Base-by-base conservation (phyloP, 192 early-diverging fungal genomes). In the Podila horticola region DNA sequence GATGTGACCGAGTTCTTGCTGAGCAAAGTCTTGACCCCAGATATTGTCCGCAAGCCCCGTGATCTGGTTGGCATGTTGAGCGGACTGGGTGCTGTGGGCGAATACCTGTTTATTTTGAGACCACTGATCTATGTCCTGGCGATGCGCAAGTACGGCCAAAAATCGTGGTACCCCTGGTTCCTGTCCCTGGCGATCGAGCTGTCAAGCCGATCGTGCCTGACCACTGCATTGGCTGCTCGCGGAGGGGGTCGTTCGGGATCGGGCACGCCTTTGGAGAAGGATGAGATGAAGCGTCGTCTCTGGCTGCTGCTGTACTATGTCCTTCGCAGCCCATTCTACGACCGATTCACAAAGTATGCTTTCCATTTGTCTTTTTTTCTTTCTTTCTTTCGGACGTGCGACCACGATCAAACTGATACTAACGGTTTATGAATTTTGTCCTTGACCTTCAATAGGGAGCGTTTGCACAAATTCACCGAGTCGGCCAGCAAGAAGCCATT, bases 71-170 rank as follows among this genome's bases (percentile, higher is more conserved):
- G 87, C 13, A 72, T 60, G 19, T 75, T 93, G 71, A 70, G 67
- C 19, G 72, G 86, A n/a, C 34, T 88, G 29, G 89, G 91, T 2
- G 64, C 85, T 17, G 52, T 89, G 0, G 94, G 91, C 7, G 97
- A 99, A 85, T 87, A 90, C 30, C 67, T 95, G 69, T 96, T 91
- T 84, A 92, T 97, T 52, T 51, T 97, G 28, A 86, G 96, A 50
- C 97, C 97, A 19, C 67, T 99, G 2, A 74, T 95, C 29, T 97
- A 97, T 85, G 93, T 97, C 2, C 55, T 97, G 19, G 90, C 92
- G 15, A 89, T 97, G 38, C 85, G 91, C 71, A 88, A 87, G 55
- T 92, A 89, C 67, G 97, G 96, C 12, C 75, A 66, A 67, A 71
- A 82, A 33, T 92, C 94, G 20, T 97, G 94, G 92, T 87, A 89